Evolutionary conservation across 2,329 filamentous ascomycete species (phyloP).

Genomic region (Exserohilum rostratum): DNA sequence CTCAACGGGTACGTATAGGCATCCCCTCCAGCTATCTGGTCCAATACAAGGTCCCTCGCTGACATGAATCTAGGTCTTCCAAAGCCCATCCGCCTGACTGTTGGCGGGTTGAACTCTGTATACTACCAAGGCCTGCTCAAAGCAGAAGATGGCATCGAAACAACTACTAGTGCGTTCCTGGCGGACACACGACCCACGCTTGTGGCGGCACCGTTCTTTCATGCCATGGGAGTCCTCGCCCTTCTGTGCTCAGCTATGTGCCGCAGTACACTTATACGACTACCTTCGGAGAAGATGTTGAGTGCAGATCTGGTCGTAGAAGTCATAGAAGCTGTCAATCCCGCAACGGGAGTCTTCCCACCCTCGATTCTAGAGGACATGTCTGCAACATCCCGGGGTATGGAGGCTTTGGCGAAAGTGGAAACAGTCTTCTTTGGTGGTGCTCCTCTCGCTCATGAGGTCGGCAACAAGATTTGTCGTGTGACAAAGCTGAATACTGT

Average conservation of each 20-base stretch:
- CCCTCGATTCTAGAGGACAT: constrained; percentile 6
- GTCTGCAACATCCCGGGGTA: not conserved
- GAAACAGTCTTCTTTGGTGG: not conserved
- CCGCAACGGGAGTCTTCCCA: not conserved
- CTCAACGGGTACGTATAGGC: not conserved
- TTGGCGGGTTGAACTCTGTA: not conserved
- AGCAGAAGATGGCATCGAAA: not conserved
- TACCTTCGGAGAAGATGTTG: constrained; percentile 1
- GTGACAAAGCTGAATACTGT: not conserved
- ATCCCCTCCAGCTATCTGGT: not conserved
- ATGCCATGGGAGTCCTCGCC: constrained; percentile 1
- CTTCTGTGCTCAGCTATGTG: not conserved
- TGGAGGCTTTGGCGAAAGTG: not conserved
- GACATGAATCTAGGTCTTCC: not conserved
- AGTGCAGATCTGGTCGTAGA: constrained; percentile 2
- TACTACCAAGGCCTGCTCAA: not conserved
- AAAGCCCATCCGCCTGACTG: constrained; percentile 1
- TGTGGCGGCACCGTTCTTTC: constrained; percentile 4
- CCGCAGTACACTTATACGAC: not conserved
- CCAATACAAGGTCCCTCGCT: not conserved
- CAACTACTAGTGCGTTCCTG: not conserved
- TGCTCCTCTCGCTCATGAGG: not conserved
- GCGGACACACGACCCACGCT: not conserved
- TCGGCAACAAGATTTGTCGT: constrained; percentile 1
- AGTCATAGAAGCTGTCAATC: not conserved